Conservation (phyloP, 2,329 filamentous ascomycete species). For the Botrytis cinerea region DNA sequence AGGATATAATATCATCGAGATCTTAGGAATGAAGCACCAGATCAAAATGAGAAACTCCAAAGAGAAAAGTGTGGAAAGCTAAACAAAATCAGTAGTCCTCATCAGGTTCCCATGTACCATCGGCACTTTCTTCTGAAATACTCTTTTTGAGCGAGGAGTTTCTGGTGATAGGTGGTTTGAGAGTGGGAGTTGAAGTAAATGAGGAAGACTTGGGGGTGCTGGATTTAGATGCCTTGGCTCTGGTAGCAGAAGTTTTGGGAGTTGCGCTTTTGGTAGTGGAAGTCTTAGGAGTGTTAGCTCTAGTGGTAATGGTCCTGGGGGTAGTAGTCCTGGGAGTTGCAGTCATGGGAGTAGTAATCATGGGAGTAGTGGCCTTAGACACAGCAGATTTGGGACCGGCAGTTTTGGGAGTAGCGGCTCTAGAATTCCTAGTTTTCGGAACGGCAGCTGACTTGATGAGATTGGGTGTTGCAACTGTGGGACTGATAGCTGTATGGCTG, state of each 20-base stretch:
- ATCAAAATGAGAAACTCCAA: not conserved
- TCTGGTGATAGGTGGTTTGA: not conserved
- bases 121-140: not conserved
- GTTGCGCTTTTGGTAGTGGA: not conserved
- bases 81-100: too few species aligned
- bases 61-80: rapidly evolving
- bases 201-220: not conserved
- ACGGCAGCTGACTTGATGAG: not conserved
- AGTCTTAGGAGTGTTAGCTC: not conserved
- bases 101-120: not conserved
- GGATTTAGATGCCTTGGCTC: not conserved
- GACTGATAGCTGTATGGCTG: not conserved
- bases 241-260: not conserved
- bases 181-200: not conserved
- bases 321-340: too few species aligned
- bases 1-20: not conserved
- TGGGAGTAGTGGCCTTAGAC: not conserved
- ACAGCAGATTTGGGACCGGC: not conserved
- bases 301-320: not conserved
- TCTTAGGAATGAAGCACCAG: not conserved
- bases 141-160: not conserved
- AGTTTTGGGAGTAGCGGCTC: not conserved
- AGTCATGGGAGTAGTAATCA: too few species aligned
- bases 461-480: not conserved
- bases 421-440: not conserved